These are phyloP conservation scores for Echites panduratus DNA, from an alignment of 257 asterid species.

Conservation along the genomic window DNA sequence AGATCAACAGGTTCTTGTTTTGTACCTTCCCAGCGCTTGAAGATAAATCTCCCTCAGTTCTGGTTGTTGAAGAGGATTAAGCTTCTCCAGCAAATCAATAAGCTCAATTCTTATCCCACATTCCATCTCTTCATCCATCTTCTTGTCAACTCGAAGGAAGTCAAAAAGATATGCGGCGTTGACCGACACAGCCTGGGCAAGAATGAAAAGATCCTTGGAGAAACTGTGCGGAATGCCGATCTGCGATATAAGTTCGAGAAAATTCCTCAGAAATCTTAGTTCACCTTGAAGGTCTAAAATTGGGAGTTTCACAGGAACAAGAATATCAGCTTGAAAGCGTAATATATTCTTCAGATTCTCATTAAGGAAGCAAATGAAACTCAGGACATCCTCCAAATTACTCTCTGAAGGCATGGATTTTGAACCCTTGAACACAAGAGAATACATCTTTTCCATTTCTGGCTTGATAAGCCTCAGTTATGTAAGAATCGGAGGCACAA, in stretches of 20 bases:
- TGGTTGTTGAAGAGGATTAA: background rate
- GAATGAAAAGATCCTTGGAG: background rate
- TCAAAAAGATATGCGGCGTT: background rate
- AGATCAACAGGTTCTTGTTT: background rate
- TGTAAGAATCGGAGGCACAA: background rate
- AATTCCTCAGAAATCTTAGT: background rate
- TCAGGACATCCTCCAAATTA: background rate
- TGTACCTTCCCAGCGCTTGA: constrained; percentile 3
- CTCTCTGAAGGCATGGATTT: background rate
- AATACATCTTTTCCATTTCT: background rate
- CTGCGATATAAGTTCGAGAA: background rate
- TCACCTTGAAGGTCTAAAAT: background rate
- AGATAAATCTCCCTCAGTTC: background rate
- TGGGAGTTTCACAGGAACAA: background rate
- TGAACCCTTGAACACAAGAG: background rate
- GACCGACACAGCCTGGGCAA: background rate
- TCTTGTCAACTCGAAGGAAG: background rate
- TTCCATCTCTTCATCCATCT: background rate
- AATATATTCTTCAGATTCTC: background rate
- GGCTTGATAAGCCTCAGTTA: constrained; percentile 1
- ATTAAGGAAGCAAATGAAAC: background rate
- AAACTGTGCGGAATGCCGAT: background rate
- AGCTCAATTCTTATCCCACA: background rate
- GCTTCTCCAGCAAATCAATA: background rate
- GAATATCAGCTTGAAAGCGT: background rate